phyloP scores from a whole-genome alignment of 129 eudicot genomes.

The Centella asiatica region DNA sequence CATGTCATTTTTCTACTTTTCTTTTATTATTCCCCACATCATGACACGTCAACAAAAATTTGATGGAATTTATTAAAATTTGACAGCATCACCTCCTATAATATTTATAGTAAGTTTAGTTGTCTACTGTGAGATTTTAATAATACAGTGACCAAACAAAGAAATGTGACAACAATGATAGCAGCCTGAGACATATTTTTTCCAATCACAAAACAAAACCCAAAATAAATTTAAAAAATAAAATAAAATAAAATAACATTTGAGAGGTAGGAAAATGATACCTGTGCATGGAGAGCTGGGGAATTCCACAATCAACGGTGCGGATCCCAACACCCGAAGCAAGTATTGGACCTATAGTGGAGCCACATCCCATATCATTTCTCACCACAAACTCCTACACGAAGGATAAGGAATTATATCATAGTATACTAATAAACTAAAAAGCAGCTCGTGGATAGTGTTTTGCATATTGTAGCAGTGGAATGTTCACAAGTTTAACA shows the following conservation, averaged over 20 bases:
- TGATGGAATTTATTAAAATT: no score
- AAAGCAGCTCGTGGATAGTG: neutral
- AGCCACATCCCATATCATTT: constrained; percentile 99
- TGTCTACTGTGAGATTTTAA: no score
- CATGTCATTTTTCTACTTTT: no score
- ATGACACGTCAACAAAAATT: no score
- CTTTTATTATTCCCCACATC: no score
- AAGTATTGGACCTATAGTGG: constrained; percentile 96
- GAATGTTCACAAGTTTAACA: neutral
- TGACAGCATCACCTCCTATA: no score
- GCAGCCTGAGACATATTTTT: no score
- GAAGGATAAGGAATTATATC: neutral
- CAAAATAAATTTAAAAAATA: neutral
- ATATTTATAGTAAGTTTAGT: no score
- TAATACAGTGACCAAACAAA: no score
- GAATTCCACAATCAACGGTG: constrained; percentile 92
- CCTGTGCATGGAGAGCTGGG: constrained; percentile 99
- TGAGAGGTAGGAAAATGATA: constrained; percentile 10
- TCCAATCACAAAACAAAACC: no score
- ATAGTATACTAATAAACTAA: neutral
- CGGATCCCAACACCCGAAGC: constrained; percentile 97
- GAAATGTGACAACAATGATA: no score
- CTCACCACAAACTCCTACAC: constrained; percentile 91
- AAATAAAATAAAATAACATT: neutral
- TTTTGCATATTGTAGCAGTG: constrained; percentile 5